Evolutionary conservation across 1,284 basidiomycete genomes (phyloP).

Genomic region (Pisolithus thermaeus): DNA sequence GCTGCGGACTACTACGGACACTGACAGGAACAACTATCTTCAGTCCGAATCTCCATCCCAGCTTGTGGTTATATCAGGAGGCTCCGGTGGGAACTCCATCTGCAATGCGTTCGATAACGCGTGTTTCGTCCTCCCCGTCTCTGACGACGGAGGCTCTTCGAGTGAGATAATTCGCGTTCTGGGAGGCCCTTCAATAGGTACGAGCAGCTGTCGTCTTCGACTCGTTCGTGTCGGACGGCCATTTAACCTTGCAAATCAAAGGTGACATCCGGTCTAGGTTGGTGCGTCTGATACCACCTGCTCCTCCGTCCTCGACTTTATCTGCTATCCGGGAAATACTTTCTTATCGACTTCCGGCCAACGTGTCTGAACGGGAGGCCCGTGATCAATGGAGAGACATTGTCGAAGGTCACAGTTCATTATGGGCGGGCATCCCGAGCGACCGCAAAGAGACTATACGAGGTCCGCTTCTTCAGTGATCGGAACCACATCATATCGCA

Average conservation of each 20-base stretch:
- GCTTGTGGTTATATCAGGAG: constrained; percentile 70
- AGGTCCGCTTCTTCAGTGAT: constrained; percentile 39
- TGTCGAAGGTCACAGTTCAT: constrained; percentile 78
- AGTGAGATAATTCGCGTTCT: constrained; percentile 82
- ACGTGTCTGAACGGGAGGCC: constrained; percentile 67
- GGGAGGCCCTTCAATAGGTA: constrained; percentile 78
- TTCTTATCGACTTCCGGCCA: constrained; percentile 72
- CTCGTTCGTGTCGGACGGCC: constrained; percentile 2
- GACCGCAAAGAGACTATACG: constrained; percentile 91
- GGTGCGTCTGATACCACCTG: constrained; percentile 71
- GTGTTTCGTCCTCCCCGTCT: constrained; percentile 76
- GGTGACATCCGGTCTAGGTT: constrained; percentile 82
- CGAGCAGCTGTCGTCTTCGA: constrained; percentile 5
- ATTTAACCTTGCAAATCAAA: constrained; percentile 22
- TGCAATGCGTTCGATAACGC: constrained; percentile 67
- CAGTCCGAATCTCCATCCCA: constrained; percentile 25
- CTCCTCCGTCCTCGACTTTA: constrained; percentile 52
- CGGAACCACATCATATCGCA: constrained; percentile 1
- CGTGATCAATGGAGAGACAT: constrained; percentile 89
- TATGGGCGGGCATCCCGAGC: constrained; percentile 88
- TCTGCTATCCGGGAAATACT: constrained; percentile 72
- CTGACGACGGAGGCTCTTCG: constrained; percentile 82
- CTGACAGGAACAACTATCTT: constrained; percentile 7
- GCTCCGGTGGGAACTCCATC: constrained; percentile 79
- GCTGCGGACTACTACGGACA: constrained; percentile 5